These are phyloP conservation scores for Termitomyces sp. DNA, from an alignment of 768 basidiomycete genomes.

Conservation along the genomic window DNA sequence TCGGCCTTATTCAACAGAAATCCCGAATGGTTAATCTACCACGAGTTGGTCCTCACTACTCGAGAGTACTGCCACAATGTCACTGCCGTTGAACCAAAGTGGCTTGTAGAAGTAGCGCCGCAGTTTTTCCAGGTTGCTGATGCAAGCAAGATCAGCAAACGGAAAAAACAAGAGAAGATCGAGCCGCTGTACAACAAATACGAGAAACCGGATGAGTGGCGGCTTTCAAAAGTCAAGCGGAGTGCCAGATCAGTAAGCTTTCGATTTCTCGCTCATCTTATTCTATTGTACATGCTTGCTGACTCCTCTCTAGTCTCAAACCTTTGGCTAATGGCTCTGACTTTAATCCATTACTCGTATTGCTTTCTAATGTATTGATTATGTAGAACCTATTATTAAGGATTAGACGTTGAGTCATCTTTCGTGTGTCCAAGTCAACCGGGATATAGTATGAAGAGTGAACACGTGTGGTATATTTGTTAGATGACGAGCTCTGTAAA, in stretches of 20 bases:
- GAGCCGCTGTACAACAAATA: constrained; percentile 95
- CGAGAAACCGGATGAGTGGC: constrained; percentile 93
- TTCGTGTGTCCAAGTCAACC: background rate
- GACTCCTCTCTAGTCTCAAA: constrained; percentile 63
- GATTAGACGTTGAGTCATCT: background rate
- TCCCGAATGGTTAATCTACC: constrained; percentile 95
- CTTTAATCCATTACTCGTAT: constrained; percentile 9
- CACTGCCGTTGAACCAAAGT: constrained; percentile 95
- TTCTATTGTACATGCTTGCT: constrained; percentile 14
- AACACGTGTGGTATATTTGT: constrained; percentile 3
- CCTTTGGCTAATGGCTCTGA: constrained; percentile 58
- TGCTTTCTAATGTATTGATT: constrained; percentile 9
- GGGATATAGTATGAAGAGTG: constrained; percentile 3
- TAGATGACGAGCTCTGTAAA: background rate
- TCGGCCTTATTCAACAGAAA: constrained; percentile 95
- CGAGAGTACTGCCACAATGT: constrained; percentile 92
- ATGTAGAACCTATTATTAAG: constrained; percentile 5
- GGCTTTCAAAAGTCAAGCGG: constrained; percentile 86
- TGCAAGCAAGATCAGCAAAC: constrained; percentile 94
- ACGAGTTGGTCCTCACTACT: constrained; percentile 95
- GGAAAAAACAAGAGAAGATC: constrained; percentile 95
- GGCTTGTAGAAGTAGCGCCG: constrained; percentile 96
- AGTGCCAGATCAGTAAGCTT: constrained; percentile 75
- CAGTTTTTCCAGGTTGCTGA: constrained; percentile 99
- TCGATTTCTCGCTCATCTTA: constrained; percentile 1